Base-by-base conservation (phyloP, 345 rosid genomes). In the Carallia brachiata region DNA sequence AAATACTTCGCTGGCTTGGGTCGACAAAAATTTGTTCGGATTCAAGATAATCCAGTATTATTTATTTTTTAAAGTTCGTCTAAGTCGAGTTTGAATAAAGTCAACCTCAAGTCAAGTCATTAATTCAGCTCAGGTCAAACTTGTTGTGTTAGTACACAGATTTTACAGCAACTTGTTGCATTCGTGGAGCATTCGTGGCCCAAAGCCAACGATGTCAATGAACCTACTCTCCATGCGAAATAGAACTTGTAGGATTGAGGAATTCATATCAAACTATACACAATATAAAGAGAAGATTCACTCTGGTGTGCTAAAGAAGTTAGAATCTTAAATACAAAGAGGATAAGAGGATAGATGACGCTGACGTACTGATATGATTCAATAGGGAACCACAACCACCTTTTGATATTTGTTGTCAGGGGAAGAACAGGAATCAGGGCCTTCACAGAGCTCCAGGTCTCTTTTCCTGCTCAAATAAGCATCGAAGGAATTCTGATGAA, bases 401-500 rank as follows among this genome's bases (percentile, higher is more conserved):
- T 79, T 84, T 52, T 72, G 80, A 30, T 52, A 70, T 65, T 84
- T 84, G 64, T 19, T 31, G 52, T 52, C 37, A 52, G 60, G 68
- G 13, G 76, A 18, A 67, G 66, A 77, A 16, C 50, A 44, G 73
- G 78, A 75, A 65, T 79, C 74, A 54, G 70, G 71, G 61, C 53
- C 74, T 31, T 80, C 83, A 40, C 31, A 37, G 67, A 67, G 40
- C 18, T 80, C 81, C 17, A 61, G 47, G 18, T 70, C 50, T 70
- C 89, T 86, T 52, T 83, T 85, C 76, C 62, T 77, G 78, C 57
- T 58, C 40, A 71, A 58, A 61, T 72, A 65, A 39, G 66, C 40
- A 16, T 67, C 77, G 75, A 85, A 73, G 6, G 86, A 74, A 34
- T 63, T 80, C 27, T 66, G 83, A 30, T 70, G 76, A 4, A 62